These are phyloP conservation scores for Colletotrichum sp. DNA, from an alignment of 2,329 filamentous ascomycete species.

Conservation along the genomic window DNA sequence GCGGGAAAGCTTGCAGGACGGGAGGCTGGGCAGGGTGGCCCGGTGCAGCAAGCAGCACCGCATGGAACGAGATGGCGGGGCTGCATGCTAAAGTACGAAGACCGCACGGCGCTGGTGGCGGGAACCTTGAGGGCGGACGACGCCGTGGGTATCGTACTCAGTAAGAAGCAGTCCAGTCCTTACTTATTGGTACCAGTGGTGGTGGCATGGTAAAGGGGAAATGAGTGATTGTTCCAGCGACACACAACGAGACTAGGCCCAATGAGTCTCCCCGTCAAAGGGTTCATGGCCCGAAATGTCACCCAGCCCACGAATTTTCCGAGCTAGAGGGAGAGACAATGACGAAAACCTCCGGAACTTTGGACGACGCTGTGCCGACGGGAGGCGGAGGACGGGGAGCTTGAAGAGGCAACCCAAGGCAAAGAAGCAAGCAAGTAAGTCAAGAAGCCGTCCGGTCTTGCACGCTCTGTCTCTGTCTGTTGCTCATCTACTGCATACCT, in stretches of 20 bases:
- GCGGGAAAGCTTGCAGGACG: background rate
- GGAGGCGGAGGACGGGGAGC: background rate
- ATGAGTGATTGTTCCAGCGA: background rate
- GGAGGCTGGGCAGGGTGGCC: constrained; percentile 3
- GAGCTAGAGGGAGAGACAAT: background rate
- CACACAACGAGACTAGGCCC: constrained; percentile 1
- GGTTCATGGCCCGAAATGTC: background rate
- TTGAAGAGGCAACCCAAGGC: background rate
- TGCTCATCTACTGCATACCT: background rate
- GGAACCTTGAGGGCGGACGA: constrained; percentile 4
- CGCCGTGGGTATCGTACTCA: background rate
- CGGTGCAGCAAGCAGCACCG: background rate
- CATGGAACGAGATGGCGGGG: background rate
- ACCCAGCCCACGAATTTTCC: background rate
- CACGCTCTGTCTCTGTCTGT: background rate
- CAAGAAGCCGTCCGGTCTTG: background rate
- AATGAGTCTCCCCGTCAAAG: background rate
- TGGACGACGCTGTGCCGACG: background rate
- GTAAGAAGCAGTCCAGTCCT: background rate
- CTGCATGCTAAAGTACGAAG: background rate
- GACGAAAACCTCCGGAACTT: background rate
- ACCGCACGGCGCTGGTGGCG: background rate
- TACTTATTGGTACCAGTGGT: background rate
- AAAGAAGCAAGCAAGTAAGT: background rate
- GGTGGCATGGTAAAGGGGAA: constrained; percentile 4